Evolutionary conservation across 176 grass and related monocot species (phyloP).

Genomic region (barley (Hordeum vulgare)): MorexV3_pseudomolecules_assembly NC_058519.1:606646617-606647116

Average conservation of each 20-base stretch:
- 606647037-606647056: slow-evolving; percentile 37
- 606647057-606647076: slow-evolving; percentile 49
- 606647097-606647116: slow-evolving; percentile 93
- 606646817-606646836: slow-evolving; percentile 26
- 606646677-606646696: slow-evolving; percentile 23
- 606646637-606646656: slow-evolving; percentile 4
- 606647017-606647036: not conserved
- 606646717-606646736: not conserved
- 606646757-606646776: slow-evolving; percentile 16
- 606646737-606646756: not conserved
- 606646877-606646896: slow-evolving; percentile 19
- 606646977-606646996: not conserved
- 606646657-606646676: slow-evolving; percentile 22
- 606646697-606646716: not conserved
- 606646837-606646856: slow-evolving; percentile 37
- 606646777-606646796: slow-evolving; percentile 24
- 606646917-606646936: slow-evolving; percentile 53
- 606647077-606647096: slow-evolving; percentile 83
- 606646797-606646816: slow-evolving; percentile 9
- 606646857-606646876: slow-evolving; percentile 30
- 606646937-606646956: slow-evolving; percentile 44
- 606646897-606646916: slow-evolving; percentile 41
- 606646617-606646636: not conserved
- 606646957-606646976: not conserved
- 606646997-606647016: not conserved